These are phyloP conservation scores for Fraxinus angustifolia DNA, from an alignment of 305 asterid genomes.

Conservation along the genomic window DNA sequence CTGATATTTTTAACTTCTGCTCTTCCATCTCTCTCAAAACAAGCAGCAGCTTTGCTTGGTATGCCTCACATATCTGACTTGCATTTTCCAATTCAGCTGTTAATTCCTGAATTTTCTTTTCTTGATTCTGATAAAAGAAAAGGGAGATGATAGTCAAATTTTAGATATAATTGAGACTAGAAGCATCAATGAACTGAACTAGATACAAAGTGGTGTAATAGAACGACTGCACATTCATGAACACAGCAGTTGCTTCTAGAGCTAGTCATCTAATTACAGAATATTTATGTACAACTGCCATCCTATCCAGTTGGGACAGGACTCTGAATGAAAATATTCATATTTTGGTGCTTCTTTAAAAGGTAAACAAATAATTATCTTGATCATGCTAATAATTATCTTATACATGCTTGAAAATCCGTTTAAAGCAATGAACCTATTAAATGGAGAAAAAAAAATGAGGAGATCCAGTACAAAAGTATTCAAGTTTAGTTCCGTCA, in stretches of 20 bases:
- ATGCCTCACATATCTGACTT: conserved; percentile 68
- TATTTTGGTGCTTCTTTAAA: not conserved
- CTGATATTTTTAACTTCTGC: conserved; percentile 66
- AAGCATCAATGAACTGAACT: not conserved
- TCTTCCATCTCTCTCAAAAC: conserved; percentile 82
- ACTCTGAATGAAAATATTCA: not conserved
- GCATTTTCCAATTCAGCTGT: conserved; percentile 56
- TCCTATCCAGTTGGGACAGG: not conserved
- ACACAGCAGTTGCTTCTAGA: not conserved
- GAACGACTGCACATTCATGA: not conserved
- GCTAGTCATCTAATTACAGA: not conserved
- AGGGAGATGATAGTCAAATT: not conserved
- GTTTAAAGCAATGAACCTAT: not conserved
- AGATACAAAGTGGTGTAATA: not conserved
- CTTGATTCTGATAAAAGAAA: not conserved
- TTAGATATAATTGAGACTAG: not conserved
- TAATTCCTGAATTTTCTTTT: conserved; percentile 54
- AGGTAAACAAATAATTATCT: not conserved
- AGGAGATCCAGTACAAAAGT: not conserved
- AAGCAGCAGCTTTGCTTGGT: conserved; percentile 64
- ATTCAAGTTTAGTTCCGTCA: not conserved
- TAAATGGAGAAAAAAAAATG: too few relatives aligned
- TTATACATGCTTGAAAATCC: not conserved
- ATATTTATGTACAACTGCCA: not conserved
- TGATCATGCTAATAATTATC: not conserved